Percentiles rank a stretch among this genome's conserved stretches.
Evolutionary conservation across 768 basidiomycete species (phyloP).

Genomic region (Xerocomellus chrysenteron): DNA sequence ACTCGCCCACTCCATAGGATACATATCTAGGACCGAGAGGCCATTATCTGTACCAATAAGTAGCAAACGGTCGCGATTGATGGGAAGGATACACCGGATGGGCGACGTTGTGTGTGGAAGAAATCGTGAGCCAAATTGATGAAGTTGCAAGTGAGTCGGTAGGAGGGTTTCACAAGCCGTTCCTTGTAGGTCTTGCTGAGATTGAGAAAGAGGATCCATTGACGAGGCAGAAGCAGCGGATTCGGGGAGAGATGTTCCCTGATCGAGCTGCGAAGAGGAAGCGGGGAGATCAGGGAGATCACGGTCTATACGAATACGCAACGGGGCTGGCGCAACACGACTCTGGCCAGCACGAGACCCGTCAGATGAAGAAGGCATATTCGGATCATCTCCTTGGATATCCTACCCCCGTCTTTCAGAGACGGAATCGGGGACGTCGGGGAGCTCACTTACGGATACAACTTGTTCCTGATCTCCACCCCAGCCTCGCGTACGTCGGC

Average conservation of each 20-base stretch:
- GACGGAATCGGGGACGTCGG: background rate
- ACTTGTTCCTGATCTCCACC: slow-evolving; percentile 40
- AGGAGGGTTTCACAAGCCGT: slow-evolving; percentile 49
- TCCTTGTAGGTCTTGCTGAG: slow-evolving; percentile 36
- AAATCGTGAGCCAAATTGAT: slow-evolving; percentile 83
- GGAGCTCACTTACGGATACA: slow-evolving; percentile 13
- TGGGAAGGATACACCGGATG: slow-evolving; percentile 73
- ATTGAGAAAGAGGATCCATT: slow-evolving; percentile 27
- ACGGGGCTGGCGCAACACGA: slow-evolving; percentile 13
- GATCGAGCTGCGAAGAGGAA: slow-evolving; percentile 7
- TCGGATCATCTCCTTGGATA: slow-evolving; percentile 10
- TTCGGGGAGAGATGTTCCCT: slow-evolving; percentile 1
- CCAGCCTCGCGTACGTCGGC: slow-evolving; percentile 71
- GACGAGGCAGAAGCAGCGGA: slow-evolving; percentile 14
- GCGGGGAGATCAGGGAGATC: slow-evolving; percentile 31
- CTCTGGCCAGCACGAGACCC: slow-evolving; percentile 8
- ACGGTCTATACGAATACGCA: slow-evolving; percentile 48
- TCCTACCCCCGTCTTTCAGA: slow-evolving; percentile 15
- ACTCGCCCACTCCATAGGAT: slow-evolving; percentile 63
- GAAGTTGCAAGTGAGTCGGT: slow-evolving; percentile 67
- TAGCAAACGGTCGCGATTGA: slow-evolving; percentile 62
- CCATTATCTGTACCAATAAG: slow-evolving; percentile 81
- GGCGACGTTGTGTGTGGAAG: slow-evolving; percentile 75
- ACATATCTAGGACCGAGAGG: slow-evolving; percentile 80
- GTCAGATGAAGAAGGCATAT: slow-evolving; percentile 1